These are phyloP conservation scores for Fraxinus albicans DNA, from an alignment of 305 asterid species.

Conservation along the genomic window DNA sequence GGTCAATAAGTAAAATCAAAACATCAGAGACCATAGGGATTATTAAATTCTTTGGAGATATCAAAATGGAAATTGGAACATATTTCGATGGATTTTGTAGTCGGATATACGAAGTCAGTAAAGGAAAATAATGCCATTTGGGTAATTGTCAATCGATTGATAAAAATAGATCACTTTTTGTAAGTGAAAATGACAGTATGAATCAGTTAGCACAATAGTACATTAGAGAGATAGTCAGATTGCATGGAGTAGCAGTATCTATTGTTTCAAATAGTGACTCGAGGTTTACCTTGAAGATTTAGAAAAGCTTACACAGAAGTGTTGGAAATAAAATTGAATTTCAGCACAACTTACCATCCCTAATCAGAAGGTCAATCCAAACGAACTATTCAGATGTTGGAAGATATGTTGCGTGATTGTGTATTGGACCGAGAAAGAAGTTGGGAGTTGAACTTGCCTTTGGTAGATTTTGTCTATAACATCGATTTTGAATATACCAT, in stretches of 20 bases:
- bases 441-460: background rate
- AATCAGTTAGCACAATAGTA: background rate
- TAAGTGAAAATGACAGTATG: background rate
- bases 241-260: no score
- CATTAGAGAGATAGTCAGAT: background rate
- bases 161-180: background rate
- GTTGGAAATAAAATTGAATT: background rate
- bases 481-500: background rate
- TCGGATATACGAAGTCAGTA: background rate
- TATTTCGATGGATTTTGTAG: background rate
- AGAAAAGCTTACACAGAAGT: background rate
- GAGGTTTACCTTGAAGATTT: background rate
- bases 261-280: background rate
- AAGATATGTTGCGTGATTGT: background rate
- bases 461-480: background rate
- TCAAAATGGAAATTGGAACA: background rate
- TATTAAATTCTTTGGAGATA: background rate
- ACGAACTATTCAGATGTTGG: background rate
- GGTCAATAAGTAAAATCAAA: no score
- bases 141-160: background rate
- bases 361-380: background rate
- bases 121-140: background rate
- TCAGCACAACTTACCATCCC: no score
- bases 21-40: background rate
- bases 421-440: background rate